These are phyloP conservation scores for Globisporangium takayamanum DNA, from an alignment of 352 stramenopile species.

Conservation along the genomic window DNA sequence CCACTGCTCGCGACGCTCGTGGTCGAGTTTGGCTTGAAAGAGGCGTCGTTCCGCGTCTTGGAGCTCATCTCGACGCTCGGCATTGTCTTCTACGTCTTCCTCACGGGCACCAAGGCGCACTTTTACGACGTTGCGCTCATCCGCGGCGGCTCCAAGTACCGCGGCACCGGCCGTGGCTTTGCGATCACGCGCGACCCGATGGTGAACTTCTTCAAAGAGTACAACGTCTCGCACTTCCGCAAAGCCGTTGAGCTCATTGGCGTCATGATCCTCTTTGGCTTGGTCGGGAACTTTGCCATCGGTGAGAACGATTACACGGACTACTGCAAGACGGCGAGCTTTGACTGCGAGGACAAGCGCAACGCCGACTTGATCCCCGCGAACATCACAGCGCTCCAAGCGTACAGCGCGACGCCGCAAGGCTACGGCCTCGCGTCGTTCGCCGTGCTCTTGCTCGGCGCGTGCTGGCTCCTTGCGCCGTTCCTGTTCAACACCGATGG, in stretches of 20 bases:
- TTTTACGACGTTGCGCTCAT: constrained; percentile 84
- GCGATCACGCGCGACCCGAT: constrained; percentile 82
- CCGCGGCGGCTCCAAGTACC: constrained; percentile 81
- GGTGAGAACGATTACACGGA: constrained; percentile 31
- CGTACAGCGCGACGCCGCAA: constrained; percentile 54
- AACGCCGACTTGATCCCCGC: constrained; percentile 39
- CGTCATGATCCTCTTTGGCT: constrained; percentile 76
- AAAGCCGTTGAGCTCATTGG: constrained; percentile 84
- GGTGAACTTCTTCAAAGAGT: constrained; percentile 88
- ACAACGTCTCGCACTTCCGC: constrained; percentile 82
- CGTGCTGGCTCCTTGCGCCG: constrained; percentile 76
- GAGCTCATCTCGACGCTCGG: constrained; percentile 74
- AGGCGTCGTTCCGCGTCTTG: constrained; percentile 65
- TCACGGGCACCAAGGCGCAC: constrained; percentile 82
- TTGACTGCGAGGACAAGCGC: constrained; percentile 37
- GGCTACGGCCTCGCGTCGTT: constrained; percentile 80
- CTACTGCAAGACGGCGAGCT: constrained; percentile 35
- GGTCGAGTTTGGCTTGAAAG: constrained; percentile 75
- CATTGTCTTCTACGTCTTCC: constrained; percentile 85
- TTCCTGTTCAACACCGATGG: constrained; percentile 89
- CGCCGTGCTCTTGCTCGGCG: constrained; percentile 71
- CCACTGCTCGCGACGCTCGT: constrained; percentile 72
- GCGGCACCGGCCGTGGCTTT: constrained; percentile 80
- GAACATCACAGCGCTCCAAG: constrained; percentile 62
- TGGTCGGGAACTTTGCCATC: constrained; percentile 77